A percentile compares a stretch with the other conserved stretches of the same genome.
Conservation (phyloP, 2,329 filamentous ascomycete genomes). For the Mariannaea sp. region DNA sequence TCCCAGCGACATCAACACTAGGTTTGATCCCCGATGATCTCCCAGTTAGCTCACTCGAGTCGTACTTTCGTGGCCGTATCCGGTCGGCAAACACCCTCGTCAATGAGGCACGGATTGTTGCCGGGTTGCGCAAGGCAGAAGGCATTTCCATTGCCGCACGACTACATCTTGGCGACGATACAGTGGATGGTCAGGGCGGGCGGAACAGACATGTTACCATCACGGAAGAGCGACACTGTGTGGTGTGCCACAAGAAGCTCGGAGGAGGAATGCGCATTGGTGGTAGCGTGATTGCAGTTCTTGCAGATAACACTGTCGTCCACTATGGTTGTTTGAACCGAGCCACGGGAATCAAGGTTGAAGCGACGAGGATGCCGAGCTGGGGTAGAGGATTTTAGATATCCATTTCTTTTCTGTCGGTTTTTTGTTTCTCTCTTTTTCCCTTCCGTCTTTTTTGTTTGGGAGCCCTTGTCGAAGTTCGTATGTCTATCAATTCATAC, state of each 20-base stretch:
- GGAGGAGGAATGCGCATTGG: slow-evolving; percentile 85
- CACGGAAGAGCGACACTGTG: slow-evolving; percentile 85
- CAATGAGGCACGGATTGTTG: slow-evolving; percentile 79
- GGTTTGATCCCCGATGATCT: slow-evolving; percentile 82
- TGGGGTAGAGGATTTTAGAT: slow-evolving; percentile 46
- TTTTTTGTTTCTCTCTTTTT: slow-evolving; percentile 16
- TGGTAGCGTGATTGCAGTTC: slow-evolving; percentile 86
- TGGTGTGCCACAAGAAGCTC: slow-evolving; percentile 90
- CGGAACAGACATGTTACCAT: slow-evolving; percentile 74
- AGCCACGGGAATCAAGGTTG: slow-evolving; percentile 46
- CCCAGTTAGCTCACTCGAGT: slow-evolving; percentile 77
- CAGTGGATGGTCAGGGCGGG: slow-evolving; percentile 56
- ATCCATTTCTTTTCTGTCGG: slow-evolving; percentile 18
- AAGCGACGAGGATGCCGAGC: slow-evolving; percentile 40
- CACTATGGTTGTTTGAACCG: slow-evolving; percentile 77
- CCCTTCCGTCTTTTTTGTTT: slow-evolving; percentile 12
- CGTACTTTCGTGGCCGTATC: slow-evolving; percentile 91
- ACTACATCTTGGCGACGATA: slow-evolving; percentile 72
- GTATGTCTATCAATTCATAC: slow-evolving; percentile 13
- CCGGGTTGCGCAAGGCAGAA: slow-evolving; percentile 76
- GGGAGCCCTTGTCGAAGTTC: slow-evolving; percentile 17
- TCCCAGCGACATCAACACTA: slow-evolving; percentile 85
- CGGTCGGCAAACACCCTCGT: slow-evolving; percentile 81
- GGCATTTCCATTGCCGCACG: slow-evolving; percentile 76
- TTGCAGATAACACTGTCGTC: slow-evolving; percentile 81